These are phyloP conservation scores for Penicillium sp. DNA, from an alignment of 2,329 filamentous ascomycete species.

Conservation along the genomic window DNA sequence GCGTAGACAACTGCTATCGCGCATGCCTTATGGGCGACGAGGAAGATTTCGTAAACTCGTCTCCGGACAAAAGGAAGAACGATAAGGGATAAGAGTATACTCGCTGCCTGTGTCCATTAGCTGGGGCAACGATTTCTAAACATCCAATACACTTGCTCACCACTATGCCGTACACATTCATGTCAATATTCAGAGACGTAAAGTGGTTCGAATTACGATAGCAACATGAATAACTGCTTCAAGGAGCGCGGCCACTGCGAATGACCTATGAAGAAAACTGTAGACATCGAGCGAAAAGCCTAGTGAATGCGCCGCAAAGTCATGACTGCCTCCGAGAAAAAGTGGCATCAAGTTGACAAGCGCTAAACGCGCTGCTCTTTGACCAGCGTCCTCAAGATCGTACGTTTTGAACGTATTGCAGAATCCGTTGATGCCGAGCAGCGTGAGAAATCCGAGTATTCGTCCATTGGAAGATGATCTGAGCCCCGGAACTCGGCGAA, in stretches of 20 bases:
- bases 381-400: conserved; percentile 5
- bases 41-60: conserved; percentile 15
- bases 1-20: conserved; percentile 9
- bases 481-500: no score
- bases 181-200: conserved; percentile 1
- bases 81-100: conserved; percentile 9
- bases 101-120: conserved; percentile 2
- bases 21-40: conserved; percentile 7
- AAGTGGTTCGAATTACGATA: conserved; percentile 3
- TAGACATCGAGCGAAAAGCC: conserved; percentile 12
- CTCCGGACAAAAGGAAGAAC: conserved; percentile 13
- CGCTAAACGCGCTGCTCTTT: conserved; percentile 9
- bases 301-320: conserved; percentile 12
- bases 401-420: conserved; percentile 10
- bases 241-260: conserved; percentile 9
- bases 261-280: conserved; percentile 8
- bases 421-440: background rate
- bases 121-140: no score
- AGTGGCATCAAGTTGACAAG: conserved; percentile 14
- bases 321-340: conserved; percentile 11
- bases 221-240: conserved; percentile 11
- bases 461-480: no score
- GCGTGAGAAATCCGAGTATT: no score
- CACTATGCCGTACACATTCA: conserved; percentile 13
- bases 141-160: conserved; percentile 4